phyloP scores from a whole-genome alignment of 2,329 filamentous ascomycete species.

The Aspergillus texensis region DNA sequence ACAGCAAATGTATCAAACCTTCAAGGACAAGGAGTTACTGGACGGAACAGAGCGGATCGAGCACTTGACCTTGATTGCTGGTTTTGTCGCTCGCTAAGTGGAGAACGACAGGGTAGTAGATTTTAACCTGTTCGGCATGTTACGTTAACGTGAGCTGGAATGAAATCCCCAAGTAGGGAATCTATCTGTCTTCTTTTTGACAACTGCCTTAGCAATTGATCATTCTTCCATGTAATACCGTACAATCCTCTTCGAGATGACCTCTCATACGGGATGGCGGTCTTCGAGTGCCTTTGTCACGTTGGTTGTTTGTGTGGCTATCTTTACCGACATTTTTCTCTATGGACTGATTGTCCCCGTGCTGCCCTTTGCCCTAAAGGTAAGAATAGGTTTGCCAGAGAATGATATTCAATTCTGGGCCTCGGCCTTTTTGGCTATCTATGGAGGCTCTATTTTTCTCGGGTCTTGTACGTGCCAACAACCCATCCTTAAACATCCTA shows the following conservation, averaged over 20 bases:
- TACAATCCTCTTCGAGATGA: not conserved
- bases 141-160: not conserved
- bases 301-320: slow-evolving; percentile 12
- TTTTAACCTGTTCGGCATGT: not conserved
- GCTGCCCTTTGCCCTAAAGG: slow-evolving; percentile 21
- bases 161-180: not conserved
- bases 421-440: slow-evolving; percentile 22
- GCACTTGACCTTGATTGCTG: slow-evolving; percentile 3
- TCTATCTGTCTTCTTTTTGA: not conserved
- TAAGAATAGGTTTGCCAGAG: slow-evolving; percentile 12
- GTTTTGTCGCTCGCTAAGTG: not conserved
- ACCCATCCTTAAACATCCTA: not conserved
- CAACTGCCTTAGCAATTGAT: not conserved
- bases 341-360: slow-evolving; percentile 26
- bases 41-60: slow-evolving; percentile 8
- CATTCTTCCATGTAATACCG: no score
- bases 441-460: slow-evolving; percentile 14
- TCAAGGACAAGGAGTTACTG: not conserved
- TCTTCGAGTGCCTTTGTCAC: slow-evolving; percentile 14
- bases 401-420: slow-evolving; percentile 21
- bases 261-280: not conserved
- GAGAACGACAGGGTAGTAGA: not conserved
- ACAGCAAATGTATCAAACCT: slow-evolving; percentile 4
- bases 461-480: not conserved
- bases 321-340: slow-evolving; percentile 23